These are phyloP conservation scores for Echinosophora koreensis DNA, from an alignment of 306 rosid genomes.

Conservation along the genomic window DNA sequence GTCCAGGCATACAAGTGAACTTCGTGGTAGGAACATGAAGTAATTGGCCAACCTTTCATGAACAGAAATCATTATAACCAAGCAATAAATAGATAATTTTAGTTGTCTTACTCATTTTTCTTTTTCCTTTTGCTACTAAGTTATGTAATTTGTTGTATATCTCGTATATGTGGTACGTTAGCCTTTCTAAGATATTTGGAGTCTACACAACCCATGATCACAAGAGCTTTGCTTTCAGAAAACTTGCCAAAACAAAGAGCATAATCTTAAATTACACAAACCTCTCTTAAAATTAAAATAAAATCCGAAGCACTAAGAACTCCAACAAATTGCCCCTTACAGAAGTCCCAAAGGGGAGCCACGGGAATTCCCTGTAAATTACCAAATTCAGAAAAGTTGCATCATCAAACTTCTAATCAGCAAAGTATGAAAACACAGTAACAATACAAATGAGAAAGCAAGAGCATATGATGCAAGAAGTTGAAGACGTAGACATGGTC, in stretches of 20 bases:
- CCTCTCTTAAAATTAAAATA: conserved; percentile 96
- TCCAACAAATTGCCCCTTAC: conserved; percentile 93
- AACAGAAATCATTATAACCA: conserved; percentile 17
- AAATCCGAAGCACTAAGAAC: conserved; percentile 92
- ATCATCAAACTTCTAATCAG: conserved; percentile 42
- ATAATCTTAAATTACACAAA: conserved; percentile 52
- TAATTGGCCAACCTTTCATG: not conserved
- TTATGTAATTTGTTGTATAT: conserved; percentile 28
- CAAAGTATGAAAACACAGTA: conserved; percentile 32
- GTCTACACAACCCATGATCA: conserved; percentile 14
- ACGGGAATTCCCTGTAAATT: conserved; percentile 83
- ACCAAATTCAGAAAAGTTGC: conserved; percentile 44
- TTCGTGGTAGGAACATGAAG: conserved; percentile 15
- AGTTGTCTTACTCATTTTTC: not conserved
- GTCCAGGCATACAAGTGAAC: conserved; percentile 1
- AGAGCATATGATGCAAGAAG: conserved; percentile 7
- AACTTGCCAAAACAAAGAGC: conserved; percentile 42
- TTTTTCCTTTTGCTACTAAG: not conserved
- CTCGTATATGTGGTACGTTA: not conserved
- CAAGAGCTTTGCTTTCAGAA: conserved; percentile 40
- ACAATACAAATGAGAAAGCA: conserved; percentile 23
- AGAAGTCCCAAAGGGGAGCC: conserved; percentile 97
- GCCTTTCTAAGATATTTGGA: conserved; percentile 33
- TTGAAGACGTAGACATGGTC: conserved; percentile 22
- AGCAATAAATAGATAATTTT: not conserved